These are phyloP conservation scores for Euphorbia tirucalli DNA, from an alignment of 345 rosid species.

Conservation along the genomic window DNA sequence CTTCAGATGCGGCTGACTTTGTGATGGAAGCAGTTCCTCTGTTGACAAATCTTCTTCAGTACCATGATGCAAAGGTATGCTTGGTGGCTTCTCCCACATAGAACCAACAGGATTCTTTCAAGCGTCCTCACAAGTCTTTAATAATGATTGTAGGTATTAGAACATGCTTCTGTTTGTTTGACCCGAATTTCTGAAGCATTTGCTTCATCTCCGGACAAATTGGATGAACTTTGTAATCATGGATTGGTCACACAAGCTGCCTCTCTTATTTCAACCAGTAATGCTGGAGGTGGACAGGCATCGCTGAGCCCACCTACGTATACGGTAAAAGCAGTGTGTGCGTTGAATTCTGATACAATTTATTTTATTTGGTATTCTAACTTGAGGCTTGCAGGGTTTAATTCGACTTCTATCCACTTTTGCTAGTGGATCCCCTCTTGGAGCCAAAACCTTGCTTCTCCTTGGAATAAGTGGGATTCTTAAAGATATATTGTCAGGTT, in stretches of 20 bases:
- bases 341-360: background rate
- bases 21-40: slow-evolving; percentile 99
- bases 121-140: slow-evolving; percentile 10
- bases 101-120: background rate
- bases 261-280: slow-evolving; percentile 87
- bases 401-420: slow-evolving; percentile 94
- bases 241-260: slow-evolving; percentile 97
- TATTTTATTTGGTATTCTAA: slow-evolving; percentile 30
- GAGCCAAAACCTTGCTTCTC: slow-evolving; percentile 87
- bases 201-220: slow-evolving; percentile 80
- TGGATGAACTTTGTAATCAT: slow-evolving; percentile 94
- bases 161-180: slow-evolving; percentile 95
- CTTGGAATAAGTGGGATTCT: slow-evolving; percentile 95
- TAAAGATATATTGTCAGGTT: slow-evolving; percentile 81
- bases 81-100: background rate
- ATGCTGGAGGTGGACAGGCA: slow-evolving; percentile 93
- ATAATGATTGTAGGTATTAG: slow-evolving; percentile 68
- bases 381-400: slow-evolving; percentile 63
- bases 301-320: slow-evolving; percentile 86
- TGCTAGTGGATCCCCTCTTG: slow-evolving; percentile 95
- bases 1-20: slow-evolving; percentile 98
- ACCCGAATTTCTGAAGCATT: slow-evolving; percentile 99
- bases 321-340: slow-evolving; percentile 51
- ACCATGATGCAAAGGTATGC: slow-evolving; percentile 87
- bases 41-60: slow-evolving; percentile 94